These are phyloP conservation scores for Petunia secreta DNA, from an alignment of 257 asterid species.

Conservation along the genomic window DNA sequence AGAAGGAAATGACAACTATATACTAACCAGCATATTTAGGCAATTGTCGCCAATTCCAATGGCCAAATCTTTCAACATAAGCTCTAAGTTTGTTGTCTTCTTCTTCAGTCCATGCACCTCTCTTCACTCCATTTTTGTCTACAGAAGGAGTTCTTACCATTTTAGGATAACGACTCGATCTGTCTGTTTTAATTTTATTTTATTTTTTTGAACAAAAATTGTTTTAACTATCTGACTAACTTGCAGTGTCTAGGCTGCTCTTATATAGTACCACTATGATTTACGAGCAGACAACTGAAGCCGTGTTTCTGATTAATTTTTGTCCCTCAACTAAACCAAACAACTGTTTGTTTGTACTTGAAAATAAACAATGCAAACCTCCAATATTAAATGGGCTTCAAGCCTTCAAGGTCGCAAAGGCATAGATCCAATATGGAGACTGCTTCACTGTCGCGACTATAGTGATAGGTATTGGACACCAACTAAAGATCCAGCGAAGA, in stretches of 20 bases:
- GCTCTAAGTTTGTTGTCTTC: slow-evolving; percentile 46
- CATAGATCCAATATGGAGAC: neutral
- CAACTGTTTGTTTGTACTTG: neutral
- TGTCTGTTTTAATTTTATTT: neutral
- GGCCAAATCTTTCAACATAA: slow-evolving; percentile 37
- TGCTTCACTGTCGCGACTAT: neutral
- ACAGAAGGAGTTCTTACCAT: slow-evolving; percentile 42
- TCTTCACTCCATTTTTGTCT: slow-evolving; percentile 47
- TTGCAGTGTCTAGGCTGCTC: neutral
- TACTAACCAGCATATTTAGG: slow-evolving; percentile 32
- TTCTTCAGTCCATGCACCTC: slow-evolving; percentile 53
- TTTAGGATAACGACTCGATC: neutral
- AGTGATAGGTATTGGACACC: neutral
- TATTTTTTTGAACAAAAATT: neutral
- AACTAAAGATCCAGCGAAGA: no score
- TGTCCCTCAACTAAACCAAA: neutral
- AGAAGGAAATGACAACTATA: neutral
- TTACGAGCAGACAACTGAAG: neutral
- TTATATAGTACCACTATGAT: neutral
- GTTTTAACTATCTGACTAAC: neutral
- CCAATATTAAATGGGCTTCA: neutral
- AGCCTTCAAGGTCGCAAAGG: neutral
- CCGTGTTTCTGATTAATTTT: neutral
- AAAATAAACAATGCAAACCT: neutral
- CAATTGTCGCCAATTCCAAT: slow-evolving; percentile 43